Conservation (phyloP, 208 protist genomes). For the Phytomonas sp. region DNA sequence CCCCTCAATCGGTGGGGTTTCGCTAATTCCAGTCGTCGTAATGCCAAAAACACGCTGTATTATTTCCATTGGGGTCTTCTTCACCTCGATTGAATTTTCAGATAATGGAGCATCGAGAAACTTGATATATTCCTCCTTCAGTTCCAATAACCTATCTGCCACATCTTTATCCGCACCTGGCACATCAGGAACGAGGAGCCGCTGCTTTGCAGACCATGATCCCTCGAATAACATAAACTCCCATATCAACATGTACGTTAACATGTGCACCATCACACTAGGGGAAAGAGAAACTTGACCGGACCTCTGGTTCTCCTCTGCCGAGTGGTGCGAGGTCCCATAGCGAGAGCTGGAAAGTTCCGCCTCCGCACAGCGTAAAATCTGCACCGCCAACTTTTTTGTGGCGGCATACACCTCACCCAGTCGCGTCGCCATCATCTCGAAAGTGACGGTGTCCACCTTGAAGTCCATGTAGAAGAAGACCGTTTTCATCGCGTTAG, state of each 20-base stretch:
- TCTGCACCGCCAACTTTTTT: slow-evolving; percentile 7
- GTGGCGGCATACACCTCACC: slow-evolving; percentile 18
- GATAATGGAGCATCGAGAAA: slow-evolving; percentile 22
- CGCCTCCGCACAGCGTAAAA: neutral
- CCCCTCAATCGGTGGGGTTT: neutral
- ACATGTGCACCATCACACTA: slow-evolving; percentile 48
- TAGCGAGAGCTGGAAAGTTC: neutral
- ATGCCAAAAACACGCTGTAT: slow-evolving; percentile 24
- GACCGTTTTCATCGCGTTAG: slow-evolving; percentile 41
- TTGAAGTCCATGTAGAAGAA: slow-evolving; percentile 39
- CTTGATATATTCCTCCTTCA: slow-evolving; percentile 32
- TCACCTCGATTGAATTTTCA: slow-evolving; percentile 1
- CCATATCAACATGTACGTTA: slow-evolving; percentile 55
- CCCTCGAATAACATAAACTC: slow-evolving; percentile 60
- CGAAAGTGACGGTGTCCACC: slow-evolving; percentile 16
- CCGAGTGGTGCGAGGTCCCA: neutral
- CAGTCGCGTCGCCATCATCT: slow-evolving; percentile 28
- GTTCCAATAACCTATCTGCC: neutral
- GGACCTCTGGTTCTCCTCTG: neutral
- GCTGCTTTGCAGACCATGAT: slow-evolving; percentile 20
- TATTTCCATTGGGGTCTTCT: slow-evolving; percentile 29
- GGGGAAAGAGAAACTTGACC: slow-evolving; percentile 19
- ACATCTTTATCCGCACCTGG: neutral
- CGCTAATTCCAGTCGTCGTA: neutral
- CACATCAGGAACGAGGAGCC: neutral